phyloP scores from a whole-genome alignment of 2,329 filamentous ascomycete genomes.

The Penicillium sp. region DNA sequence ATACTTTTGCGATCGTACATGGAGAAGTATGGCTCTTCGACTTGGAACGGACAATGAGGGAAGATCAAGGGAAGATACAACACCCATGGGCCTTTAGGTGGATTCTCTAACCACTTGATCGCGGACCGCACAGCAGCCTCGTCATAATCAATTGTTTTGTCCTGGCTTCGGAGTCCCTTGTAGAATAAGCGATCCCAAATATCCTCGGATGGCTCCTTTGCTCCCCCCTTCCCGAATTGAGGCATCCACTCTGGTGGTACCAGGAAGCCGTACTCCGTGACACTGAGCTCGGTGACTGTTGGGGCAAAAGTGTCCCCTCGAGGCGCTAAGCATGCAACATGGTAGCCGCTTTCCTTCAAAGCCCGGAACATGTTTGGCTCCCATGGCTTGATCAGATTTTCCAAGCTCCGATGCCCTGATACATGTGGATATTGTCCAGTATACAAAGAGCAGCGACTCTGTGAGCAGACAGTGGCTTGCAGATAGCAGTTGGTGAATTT shows the following conservation, averaged over 20 bases:
- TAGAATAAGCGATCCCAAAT: slow-evolving; percentile 31
- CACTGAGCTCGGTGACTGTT: slow-evolving; percentile 46
- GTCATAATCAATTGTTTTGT: slow-evolving; percentile 48
- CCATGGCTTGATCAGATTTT: slow-evolving; percentile 53
- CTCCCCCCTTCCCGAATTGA: slow-evolving; percentile 16
- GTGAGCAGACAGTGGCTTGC: slow-evolving; percentile 51
- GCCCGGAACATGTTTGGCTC: slow-evolving; percentile 51
- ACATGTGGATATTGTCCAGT: slow-evolving; percentile 52
- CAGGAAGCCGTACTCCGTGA: slow-evolving; percentile 50
- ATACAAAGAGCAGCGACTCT: slow-evolving; percentile 52
- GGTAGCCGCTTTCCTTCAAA: slow-evolving; percentile 49
- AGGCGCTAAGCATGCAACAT: slow-evolving; percentile 46
- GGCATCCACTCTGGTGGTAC: background rate
- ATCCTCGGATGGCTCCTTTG: slow-evolving; percentile 31
- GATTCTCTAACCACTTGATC: slow-evolving; percentile 47
- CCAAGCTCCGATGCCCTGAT: slow-evolving; percentile 47
- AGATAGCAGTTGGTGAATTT: slow-evolving; percentile 50
- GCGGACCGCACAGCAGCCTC: slow-evolving; percentile 46
- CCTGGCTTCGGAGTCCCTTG: slow-evolving; percentile 40
- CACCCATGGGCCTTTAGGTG: slow-evolving; percentile 33
- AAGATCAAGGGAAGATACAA: slow-evolving; percentile 27
- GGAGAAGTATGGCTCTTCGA: slow-evolving; percentile 52
- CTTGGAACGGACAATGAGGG: slow-evolving; percentile 51
- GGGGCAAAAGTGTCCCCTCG: slow-evolving; percentile 43
- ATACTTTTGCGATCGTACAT: slow-evolving; percentile 44